phyloP scores from a whole-genome alignment of 805 yeast species.

The Metschnikowia shivogae region DNA sequence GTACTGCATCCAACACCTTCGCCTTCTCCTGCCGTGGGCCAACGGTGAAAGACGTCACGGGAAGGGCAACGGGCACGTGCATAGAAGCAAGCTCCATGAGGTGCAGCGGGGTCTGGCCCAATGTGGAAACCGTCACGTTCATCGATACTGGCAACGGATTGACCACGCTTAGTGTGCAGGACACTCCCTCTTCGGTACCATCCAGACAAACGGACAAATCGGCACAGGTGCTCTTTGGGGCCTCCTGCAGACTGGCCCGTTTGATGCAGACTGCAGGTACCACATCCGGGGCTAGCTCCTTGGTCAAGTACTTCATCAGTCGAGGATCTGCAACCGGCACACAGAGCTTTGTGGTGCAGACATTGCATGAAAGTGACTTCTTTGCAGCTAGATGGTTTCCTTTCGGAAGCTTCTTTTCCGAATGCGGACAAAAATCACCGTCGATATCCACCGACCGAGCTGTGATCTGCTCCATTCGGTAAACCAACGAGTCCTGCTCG shows the following conservation, averaged over 20 bases:
- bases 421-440: constrained; percentile 3
- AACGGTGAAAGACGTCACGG: constrained; percentile 22
- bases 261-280: constrained; percentile 28
- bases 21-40: constrained; percentile 18
- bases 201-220: background rate
- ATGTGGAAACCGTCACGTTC: constrained; percentile 22
- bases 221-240: background rate
- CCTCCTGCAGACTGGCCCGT: background rate
- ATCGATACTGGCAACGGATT: constrained; percentile 28
- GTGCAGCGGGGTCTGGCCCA: constrained; percentile 18
- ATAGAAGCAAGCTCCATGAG: constrained; percentile 2
- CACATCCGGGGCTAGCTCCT: constrained; percentile 32
- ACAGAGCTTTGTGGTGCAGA: constrained; percentile 26
- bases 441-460: constrained; percentile 10
- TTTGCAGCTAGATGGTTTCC: constrained; percentile 26
- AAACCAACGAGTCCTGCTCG: constrained; percentile 8
- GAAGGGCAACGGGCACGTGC: constrained; percentile 16
- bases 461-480: constrained; percentile 4
- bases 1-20: constrained; percentile 29
- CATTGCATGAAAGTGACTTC: constrained; percentile 23
- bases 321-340: constrained; percentile 25
- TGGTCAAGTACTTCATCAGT: constrained; percentile 27
- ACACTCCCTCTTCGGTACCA: background rate
- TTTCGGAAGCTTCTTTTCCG: constrained; percentile 16
- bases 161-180: constrained; percentile 26